Base-by-base conservation (phyloP, 2,329 filamentous ascomycete species). In the Arthroderma uncinatum region DNA sequence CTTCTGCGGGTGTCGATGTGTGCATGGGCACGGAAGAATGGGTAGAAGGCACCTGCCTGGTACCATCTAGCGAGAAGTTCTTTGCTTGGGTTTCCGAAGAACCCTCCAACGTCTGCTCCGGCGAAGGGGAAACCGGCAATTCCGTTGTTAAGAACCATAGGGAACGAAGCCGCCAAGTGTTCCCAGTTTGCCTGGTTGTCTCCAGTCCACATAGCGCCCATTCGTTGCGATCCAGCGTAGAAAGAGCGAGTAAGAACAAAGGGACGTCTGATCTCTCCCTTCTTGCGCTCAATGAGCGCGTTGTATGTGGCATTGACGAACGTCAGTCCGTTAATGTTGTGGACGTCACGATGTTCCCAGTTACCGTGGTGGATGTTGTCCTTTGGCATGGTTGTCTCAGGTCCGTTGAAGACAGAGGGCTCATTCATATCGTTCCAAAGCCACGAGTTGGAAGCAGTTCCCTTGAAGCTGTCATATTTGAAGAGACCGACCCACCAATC, bases 391-490 rank as follows among this genome's bases (percentile, higher is more conserved):
- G 92, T 97, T 2, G 90, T 95, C 72, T 98, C 93, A 0, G 93
- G 93, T 0, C 93, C 93, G 70, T 97, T 97, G 78, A 98, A 98
- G 1, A 98, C 93, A 0, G 93, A 97, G 0, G 93, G 93, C 75
- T 98, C 93, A 69, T 96, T 97, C 93, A 98, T 98, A 71, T 98
- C 93, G 71, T 98, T 98, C 93, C 93, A 98, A 65, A 98, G 83
- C 72, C 89, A 96, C 0, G 89, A 85, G 71, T 97, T 98, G 62
- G 85, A 79, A 64, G 85, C 80, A 1, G 89, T 89, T 52, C 90
- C 91, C 71, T 89, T 88, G 79, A 96, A 98, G 40, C 76, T 81
- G 68, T 89, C 84, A 63, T 94, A 97, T 66, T 87, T 85, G 79
- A 95, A 97, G 9, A 97, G 80, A 2, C 79, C 75, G 64, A 83